These are phyloP conservation scores for Chlorophyllum brunneum DNA, from an alignment of 768 basidiomycete species.

Conservation along the genomic window DNA sequence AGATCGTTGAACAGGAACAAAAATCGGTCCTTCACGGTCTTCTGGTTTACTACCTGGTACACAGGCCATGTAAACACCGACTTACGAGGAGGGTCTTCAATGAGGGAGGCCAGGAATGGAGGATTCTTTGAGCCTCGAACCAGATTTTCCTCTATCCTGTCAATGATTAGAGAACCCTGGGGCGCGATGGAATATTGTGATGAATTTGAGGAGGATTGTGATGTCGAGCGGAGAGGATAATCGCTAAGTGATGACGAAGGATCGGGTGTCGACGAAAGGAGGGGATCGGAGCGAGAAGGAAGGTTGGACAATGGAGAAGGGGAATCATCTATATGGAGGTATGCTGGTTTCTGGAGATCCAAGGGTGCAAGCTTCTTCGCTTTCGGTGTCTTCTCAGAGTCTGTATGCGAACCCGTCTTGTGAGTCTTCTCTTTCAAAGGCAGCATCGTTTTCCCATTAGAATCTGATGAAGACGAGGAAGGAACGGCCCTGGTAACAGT, in stretches of 20 bases:
- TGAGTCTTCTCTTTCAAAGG: conserved; percentile 13
- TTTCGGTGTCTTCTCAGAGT: conserved; percentile 39
- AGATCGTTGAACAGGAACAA: conserved; percentile 97
- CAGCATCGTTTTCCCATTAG: conserved; percentile 9
- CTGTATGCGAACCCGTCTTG: conserved; percentile 20
- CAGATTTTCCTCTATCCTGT: conserved; percentile 70
- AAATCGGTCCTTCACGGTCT: conserved; percentile 94
- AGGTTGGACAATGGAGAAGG: conserved; percentile 36
- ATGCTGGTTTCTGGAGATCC: conserved; percentile 17
- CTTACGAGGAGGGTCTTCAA: conserved; percentile 87
- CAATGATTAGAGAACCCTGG: conserved; percentile 55
- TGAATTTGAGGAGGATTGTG: conserved; percentile 68
- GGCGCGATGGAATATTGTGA: conserved; percentile 55
- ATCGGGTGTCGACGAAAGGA: conserved; percentile 68
- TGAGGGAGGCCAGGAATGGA: conserved; percentile 54
- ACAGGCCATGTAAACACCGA: conserved; percentile 82
- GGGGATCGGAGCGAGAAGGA: conserved; percentile 50
- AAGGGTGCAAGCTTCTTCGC: conserved; percentile 34
- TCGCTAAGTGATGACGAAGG: conserved; percentile 75
- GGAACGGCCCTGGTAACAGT: conserved; percentile 1
- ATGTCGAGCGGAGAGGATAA: conserved; percentile 65
- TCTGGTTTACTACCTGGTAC: conserved; percentile 88
- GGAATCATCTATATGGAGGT: conserved; percentile 23
- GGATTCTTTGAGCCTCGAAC: conserved; percentile 55
- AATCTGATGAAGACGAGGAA: conserved; percentile 12